Base-by-base conservation (phyloP, 306 rosid species). In the Medicago truncatula region DNA sequence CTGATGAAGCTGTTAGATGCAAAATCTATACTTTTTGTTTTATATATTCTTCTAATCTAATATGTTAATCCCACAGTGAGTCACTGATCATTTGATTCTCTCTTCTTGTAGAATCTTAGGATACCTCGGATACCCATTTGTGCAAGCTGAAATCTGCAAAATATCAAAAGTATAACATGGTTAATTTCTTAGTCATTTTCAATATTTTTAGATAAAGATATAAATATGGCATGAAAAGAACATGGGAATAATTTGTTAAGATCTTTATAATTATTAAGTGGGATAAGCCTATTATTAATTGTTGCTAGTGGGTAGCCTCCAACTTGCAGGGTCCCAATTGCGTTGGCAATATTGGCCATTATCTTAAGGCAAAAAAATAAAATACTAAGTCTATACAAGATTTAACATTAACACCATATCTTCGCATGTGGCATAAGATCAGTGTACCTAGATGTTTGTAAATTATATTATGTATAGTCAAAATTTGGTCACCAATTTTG, bases 111-210 rank as follows among this genome's bases (percentile, higher is more conserved):
- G 91, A 76, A 86, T 84, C 93, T 92, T 92, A 11, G 82, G 89
- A 76, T 89, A 89, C 82, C 97, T 84, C 2, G 89, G 90, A 82
- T 88, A 89, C 82, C 93, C 93, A 28, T 86, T 87, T 78, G 93
- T 92, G 83, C 92, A 89, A 77, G 96, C 97, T 8, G 99, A 88
- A 80, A 95, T 86, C 99, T 92, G 97, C 84, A 70, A 2, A 73
- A 85, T 31, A 80, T 34, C 46, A 50, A 70, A 76, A 76, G 28
- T 2, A 75, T 28, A 63, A 20, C 16, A 67, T 41, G 56, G 69
- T 73, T 67, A 78, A 75, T 85, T 40, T 62, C 52, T 44, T 59
- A 14, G 2, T 65, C 67, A 21, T 0, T 38, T 72, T 38, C 6
- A 9, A 20, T 17, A 64, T 36, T 15, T 52, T 60, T 1, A 6